phyloP scores from a whole-genome alignment of 176 grass and related monocot genomes.

The Juncus inflexus region DNA sequence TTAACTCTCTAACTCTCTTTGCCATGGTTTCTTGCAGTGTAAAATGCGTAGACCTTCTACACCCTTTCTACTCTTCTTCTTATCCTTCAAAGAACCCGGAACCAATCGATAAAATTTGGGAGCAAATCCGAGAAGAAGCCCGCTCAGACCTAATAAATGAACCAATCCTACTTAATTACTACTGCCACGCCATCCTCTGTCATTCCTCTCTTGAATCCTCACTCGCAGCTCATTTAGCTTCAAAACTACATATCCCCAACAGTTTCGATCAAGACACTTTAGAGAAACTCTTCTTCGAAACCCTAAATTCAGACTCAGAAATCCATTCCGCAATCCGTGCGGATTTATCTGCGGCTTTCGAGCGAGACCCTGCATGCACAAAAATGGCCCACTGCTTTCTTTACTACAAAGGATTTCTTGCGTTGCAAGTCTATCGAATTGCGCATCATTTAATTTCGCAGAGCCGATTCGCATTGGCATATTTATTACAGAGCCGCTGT shows the following conservation, averaged over 20 bases:
- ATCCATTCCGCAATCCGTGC: slow-evolving; percentile 37
- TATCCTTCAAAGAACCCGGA: slow-evolving; percentile 2
- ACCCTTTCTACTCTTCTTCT: slow-evolving; percentile 7
- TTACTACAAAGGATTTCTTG: slow-evolving; percentile 96
- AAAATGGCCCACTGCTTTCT: slow-evolving; percentile 96
- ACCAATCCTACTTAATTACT: slow-evolving; percentile 58
- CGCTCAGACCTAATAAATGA: slow-evolving; percentile 46
- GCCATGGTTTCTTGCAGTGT: slow-evolving; percentile 68
- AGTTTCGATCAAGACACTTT: slow-evolving; percentile 45
- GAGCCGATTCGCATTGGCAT: slow-evolving; percentile 39
- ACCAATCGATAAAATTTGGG: slow-evolving; percentile 49
- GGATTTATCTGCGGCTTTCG: slow-evolving; percentile 51
- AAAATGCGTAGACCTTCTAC: slow-evolving; percentile 40
- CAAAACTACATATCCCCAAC: slow-evolving; percentile 54
- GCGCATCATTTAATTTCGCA: slow-evolving; percentile 69
- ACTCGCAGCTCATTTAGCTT: slow-evolving; percentile 58
- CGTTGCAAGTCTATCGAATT: slow-evolving; percentile 73
- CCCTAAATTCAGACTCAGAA: slow-evolving; percentile 35
- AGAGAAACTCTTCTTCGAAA: slow-evolving; percentile 39
- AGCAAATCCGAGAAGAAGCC: slow-evolving; percentile 51
- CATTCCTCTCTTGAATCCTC: slow-evolving; percentile 54
- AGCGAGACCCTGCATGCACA: slow-evolving; percentile 84
- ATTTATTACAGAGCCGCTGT: slow-evolving; percentile 72
- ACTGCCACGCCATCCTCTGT: slow-evolving; percentile 53
- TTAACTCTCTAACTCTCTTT: not conserved